phyloP scores from a whole-genome alignment of 148 eudicot genomes.

The Silene latifolia region DNA sequence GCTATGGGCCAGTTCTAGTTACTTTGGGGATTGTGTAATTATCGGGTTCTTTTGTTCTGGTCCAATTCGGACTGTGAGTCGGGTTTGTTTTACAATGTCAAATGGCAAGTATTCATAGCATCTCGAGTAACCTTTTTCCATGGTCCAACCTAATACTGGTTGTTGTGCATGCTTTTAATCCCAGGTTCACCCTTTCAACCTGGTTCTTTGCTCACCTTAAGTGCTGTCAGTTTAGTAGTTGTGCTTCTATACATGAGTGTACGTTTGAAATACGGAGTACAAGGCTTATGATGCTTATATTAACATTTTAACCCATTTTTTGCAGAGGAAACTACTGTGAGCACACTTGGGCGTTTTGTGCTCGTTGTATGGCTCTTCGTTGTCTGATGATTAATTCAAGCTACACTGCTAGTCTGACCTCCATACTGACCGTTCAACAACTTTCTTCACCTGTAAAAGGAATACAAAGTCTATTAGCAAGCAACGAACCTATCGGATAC shows the following conservation, averaged over 20 bases:
- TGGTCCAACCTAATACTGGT: slow-evolving; percentile 8
- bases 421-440: slow-evolving; percentile 66
- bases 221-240: slow-evolving; percentile 22
- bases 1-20: too few species aligned
- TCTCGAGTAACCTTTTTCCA: background rate
- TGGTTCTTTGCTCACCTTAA: slow-evolving; percentile 65
- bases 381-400: slow-evolving; percentile 69
- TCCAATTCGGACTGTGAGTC: background rate
- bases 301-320: background rate
- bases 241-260: background rate
- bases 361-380: slow-evolving; percentile 76
- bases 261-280: background rate
- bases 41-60: background rate
- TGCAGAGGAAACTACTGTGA: slow-evolving; percentile 59
- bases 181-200: slow-evolving; percentile 88
- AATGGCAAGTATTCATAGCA: slow-evolving; percentile 36
- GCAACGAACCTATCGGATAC: slow-evolving; percentile 54
- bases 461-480: slow-evolving; percentile 44
- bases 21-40: too few species aligned
- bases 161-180: slow-evolving; percentile 23
- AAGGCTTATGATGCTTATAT: slow-evolving; percentile 3
- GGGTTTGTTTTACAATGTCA: background rate
- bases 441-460: slow-evolving; percentile 69
- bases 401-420: slow-evolving; percentile 77
- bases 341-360: slow-evolving; percentile 62